Evolutionary conservation across 768 basidiomycete species (phyloP).

Genomic region (Dacryopinax primogenitus): DNA sequence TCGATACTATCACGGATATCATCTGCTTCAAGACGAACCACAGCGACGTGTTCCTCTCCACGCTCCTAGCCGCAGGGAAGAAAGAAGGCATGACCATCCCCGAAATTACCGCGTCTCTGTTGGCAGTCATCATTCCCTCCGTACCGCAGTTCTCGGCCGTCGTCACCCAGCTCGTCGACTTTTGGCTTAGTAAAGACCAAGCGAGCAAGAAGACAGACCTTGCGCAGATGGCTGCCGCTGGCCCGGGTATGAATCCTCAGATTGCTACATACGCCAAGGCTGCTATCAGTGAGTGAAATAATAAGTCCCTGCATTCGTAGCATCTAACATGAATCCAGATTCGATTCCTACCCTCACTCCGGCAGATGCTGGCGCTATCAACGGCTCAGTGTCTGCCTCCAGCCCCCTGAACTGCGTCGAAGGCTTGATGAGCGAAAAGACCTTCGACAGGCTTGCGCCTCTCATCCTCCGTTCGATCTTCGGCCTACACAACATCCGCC

Average conservation of each 20-base stretch:
- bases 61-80: not conserved
- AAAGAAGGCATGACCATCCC: not conserved
- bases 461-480: conserved; percentile 56
- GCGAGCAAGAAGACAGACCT: conserved; percentile 19
- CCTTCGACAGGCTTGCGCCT: conserved; percentile 49
- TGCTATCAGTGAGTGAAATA: not conserved
- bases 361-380: conserved; percentile 23
- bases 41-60: not conserved
- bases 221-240: not conserved
- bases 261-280: not conserved
- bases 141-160: conserved; percentile 29
- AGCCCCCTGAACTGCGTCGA: conserved; percentile 27
- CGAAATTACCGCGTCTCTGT: not conserved
- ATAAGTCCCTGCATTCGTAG: too few species aligned
- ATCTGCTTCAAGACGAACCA: not conserved
- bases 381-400: conserved; percentile 26
- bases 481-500: conserved; percentile 42
- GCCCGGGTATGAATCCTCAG: not conserved
- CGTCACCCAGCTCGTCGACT: conserved; percentile 53
- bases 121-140: not conserved
- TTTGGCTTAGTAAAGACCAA: conserved; percentile 42
- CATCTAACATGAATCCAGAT: conserved; percentile 8
- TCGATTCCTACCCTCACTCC: conserved; percentile 24
- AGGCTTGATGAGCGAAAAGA: conserved; percentile 51
- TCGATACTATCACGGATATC: not conserved